Conservation (phyloP, 129 eudicot species). For the Arctium lappa region DNA sequence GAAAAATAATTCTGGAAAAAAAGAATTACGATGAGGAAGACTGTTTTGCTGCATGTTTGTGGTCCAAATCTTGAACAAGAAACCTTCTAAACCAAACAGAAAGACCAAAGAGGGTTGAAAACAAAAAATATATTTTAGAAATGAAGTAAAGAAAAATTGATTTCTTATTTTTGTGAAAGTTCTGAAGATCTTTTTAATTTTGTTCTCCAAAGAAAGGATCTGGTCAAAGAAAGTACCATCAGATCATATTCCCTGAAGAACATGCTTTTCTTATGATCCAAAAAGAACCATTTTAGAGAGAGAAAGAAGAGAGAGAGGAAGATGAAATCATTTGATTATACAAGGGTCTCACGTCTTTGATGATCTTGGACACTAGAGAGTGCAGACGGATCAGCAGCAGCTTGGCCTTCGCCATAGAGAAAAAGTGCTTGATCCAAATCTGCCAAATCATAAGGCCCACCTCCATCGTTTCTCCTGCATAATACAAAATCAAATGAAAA, state of each 20-base stretch:
- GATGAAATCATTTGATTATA: background rate
- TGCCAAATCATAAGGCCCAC: conserved; percentile 76
- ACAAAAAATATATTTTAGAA: conserved; percentile 26
- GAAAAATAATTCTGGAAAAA: conserved; percentile 1
- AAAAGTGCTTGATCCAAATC: conserved; percentile 93
- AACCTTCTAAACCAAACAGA: conserved; percentile 31
- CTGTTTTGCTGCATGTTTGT: conserved; percentile 40
- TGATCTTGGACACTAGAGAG: conserved; percentile 60
- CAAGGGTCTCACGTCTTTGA: conserved; percentile 51
- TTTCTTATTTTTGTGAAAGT: conserved; percentile 15
- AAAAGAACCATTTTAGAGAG: conserved; percentile 31
- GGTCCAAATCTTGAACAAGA: conserved; percentile 37
- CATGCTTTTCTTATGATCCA: conserved; percentile 55
- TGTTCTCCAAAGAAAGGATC: conserved; percentile 49
- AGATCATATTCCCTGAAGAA: conserved; percentile 34
- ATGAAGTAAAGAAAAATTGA: conserved; percentile 23
- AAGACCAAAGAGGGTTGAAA: conserved; percentile 17
- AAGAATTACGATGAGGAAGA: conserved; percentile 24
- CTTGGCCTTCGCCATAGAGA: conserved; percentile 79
- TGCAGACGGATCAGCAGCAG: conserved; percentile 43
- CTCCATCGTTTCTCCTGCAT: conserved; percentile 54
- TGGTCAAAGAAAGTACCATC: conserved; percentile 78
- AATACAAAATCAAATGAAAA: conserved; percentile 7
- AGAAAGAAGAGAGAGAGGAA: conserved; percentile 19
- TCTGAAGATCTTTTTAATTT: conserved; percentile 19